Percentiles rank a stretch among this genome's conserved stretches.
Evolutionary conservation across 2,329 filamentous ascomycete genomes (phyloP).

Genomic region (Orbilia javanica): DNA sequence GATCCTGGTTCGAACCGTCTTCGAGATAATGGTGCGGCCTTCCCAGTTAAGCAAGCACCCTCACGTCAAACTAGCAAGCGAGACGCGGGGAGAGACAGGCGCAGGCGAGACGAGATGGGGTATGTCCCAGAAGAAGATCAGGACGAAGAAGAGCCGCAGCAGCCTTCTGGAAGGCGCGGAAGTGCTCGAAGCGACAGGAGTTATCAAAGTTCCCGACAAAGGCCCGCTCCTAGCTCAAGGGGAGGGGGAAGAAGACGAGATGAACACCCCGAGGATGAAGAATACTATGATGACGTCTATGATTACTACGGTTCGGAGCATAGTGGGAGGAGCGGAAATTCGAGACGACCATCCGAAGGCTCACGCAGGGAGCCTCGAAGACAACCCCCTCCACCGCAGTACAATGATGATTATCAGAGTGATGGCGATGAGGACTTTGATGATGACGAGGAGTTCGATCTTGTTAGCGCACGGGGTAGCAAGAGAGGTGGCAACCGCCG

Average conservation of each 20-base stretch:
- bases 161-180: slow-evolving; percentile 64
- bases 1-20: slow-evolving; percentile 67
- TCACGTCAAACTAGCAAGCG: slow-evolving; percentile 75
- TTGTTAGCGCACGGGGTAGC: slow-evolving; percentile 73
- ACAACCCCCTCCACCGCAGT: slow-evolving; percentile 69
- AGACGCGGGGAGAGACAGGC: slow-evolving; percentile 72
- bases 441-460: slow-evolving; percentile 84
- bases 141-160: slow-evolving; percentile 62
- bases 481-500: slow-evolving; percentile 65
- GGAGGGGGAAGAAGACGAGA: slow-evolving; percentile 62
- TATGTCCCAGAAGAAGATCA: slow-evolving; percentile 62
- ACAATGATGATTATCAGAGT: slow-evolving; percentile 81
- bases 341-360: slow-evolving; percentile 64
- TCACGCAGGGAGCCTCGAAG: slow-evolving; percentile 65
- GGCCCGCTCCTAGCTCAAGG: slow-evolving; percentile 22
- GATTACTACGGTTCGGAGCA: slow-evolving; percentile 67
- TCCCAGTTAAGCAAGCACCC: slow-evolving; percentile 60
- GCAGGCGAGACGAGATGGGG: slow-evolving; percentile 66
- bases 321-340: slow-evolving; percentile 65
- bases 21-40: slow-evolving; percentile 45
- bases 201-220: slow-evolving; percentile 43
- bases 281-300: slow-evolving; percentile 79
- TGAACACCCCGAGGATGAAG: slow-evolving; percentile 71
- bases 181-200: slow-evolving; percentile 66
- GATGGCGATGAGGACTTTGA: slow-evolving; percentile 76